These are phyloP conservation scores for Trametes sp. DNA, from an alignment of 1,284 basidiomycete species.

Conservation along the genomic window DNA sequence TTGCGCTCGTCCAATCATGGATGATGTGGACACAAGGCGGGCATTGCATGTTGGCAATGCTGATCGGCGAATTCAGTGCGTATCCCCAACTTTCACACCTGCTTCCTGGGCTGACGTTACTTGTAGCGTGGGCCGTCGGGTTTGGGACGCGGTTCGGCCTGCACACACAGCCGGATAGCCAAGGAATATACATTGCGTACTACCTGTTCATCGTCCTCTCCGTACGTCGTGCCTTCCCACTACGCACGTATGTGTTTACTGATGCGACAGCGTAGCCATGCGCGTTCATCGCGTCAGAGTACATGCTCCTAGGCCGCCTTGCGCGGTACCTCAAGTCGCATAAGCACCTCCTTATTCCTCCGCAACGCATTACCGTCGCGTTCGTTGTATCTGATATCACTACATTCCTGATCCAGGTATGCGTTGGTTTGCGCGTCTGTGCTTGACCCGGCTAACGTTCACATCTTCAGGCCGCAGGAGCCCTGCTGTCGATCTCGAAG, in stretches of 20 bases:
- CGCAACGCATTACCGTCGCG: slow-evolving; percentile 57
- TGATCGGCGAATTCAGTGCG: slow-evolving; percentile 69
- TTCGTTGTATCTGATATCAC: slow-evolving; percentile 68
- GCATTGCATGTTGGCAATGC: slow-evolving; percentile 69
- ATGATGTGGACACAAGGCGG: slow-evolving; percentile 58
- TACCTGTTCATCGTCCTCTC: slow-evolving; percentile 84
- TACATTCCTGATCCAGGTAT: slow-evolving; percentile 74
- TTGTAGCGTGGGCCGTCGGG: slow-evolving; percentile 56
- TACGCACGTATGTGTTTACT: neutral
- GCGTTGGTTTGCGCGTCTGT: neutral
- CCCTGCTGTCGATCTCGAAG: slow-evolving; percentile 47
- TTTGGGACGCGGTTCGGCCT: slow-evolving; percentile 59
- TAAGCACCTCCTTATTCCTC: slow-evolving; percentile 60
- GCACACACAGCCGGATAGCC: slow-evolving; percentile 49
- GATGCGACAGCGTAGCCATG: slow-evolving; percentile 53
- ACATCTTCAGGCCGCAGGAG: slow-evolving; percentile 49
- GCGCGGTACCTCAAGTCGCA: slow-evolving; percentile 59
- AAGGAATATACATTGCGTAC: slow-evolving; percentile 70
- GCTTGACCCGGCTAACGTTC: neutral
- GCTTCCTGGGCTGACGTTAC: neutral
- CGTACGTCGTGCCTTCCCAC: slow-evolving; percentile 4
- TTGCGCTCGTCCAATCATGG: slow-evolving; percentile 59
- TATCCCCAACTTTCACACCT: neutral
- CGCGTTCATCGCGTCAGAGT: slow-evolving; percentile 80
- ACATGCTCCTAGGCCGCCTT: slow-evolving; percentile 71